These are phyloP conservation scores for Puccinia triticina DNA, from an alignment of 1,284 basidiomycete species.

Conservation along the genomic window DNA sequence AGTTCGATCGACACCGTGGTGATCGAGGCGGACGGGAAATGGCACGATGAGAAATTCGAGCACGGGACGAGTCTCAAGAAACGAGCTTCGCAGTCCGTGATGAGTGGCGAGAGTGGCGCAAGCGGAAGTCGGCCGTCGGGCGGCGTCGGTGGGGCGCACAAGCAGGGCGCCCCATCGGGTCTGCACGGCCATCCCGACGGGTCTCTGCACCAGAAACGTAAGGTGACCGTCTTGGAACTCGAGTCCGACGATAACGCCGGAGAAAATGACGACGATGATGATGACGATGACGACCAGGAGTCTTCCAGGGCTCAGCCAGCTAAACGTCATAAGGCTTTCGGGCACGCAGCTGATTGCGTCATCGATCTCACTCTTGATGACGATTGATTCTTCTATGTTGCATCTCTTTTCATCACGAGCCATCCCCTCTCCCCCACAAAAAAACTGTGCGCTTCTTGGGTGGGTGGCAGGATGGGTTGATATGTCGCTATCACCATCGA, in stretches of 20 bases:
- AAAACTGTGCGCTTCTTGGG: too few species aligned
- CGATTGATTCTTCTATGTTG: conserved; percentile 10
- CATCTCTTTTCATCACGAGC: neutral
- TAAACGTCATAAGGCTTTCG: conserved; percentile 25
- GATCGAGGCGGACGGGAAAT: conserved; percentile 89
- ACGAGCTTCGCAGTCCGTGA: neutral
- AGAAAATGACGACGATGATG: neutral
- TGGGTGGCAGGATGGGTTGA: too few species aligned
- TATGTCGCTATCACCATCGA: too few species aligned
- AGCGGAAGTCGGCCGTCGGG: neutral
- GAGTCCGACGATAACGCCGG: conserved; percentile 14
- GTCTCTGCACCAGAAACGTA: neutral
- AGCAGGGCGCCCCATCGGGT: neutral
- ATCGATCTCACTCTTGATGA: conserved; percentile 50
- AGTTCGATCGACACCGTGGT: conserved; percentile 86
- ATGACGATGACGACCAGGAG: neutral
- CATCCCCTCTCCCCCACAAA: too few species aligned
- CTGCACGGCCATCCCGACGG: neutral
- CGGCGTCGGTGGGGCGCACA: neutral
- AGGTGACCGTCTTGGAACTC: conserved; percentile 37
- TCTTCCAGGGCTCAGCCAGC: neutral
- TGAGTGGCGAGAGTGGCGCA: conserved; percentile 10
- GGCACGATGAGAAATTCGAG: conserved; percentile 88
- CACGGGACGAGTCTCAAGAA: conserved; percentile 66
- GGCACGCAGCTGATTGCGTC: conserved; percentile 1